phyloP scores from a whole-genome alignment of 306 rosid species.

The Canavalia ensiformis region DNA sequence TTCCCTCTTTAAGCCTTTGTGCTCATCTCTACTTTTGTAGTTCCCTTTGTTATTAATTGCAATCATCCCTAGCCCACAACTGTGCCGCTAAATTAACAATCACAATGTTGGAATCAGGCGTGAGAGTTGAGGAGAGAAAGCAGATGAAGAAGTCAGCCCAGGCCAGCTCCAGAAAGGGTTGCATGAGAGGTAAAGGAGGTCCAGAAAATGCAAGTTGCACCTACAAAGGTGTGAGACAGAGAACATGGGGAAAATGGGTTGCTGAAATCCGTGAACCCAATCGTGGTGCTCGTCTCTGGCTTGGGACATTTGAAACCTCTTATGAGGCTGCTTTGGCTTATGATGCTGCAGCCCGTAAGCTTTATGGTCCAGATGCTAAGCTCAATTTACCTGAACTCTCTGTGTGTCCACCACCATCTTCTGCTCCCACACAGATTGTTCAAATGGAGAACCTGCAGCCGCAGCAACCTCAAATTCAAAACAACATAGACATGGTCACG shows the following conservation, averaged over 20 bases:
- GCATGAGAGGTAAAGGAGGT: slow-evolving; percentile 96
- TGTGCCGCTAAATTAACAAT: neutral
- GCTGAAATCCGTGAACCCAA: slow-evolving; percentile 97
- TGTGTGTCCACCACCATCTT: slow-evolving; percentile 28
- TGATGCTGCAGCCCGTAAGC: slow-evolving; percentile 80
- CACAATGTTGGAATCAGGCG: slow-evolving; percentile 56
- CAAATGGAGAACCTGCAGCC: slow-evolving; percentile 18
- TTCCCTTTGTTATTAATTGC: neutral
- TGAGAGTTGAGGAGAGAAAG: slow-evolving; percentile 46
- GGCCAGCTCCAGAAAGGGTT: slow-evolving; percentile 86
- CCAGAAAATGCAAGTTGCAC: slow-evolving; percentile 87
- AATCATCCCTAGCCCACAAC: neutral
- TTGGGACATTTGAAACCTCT: slow-evolving; percentile 85
- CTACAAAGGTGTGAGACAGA: slow-evolving; percentile 90
- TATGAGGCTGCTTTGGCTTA: slow-evolving; percentile 88
- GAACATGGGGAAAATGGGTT: slow-evolving; percentile 99
- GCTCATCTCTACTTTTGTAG: neutral
- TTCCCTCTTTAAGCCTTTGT: neutral
- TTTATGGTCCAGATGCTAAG: slow-evolving; percentile 81
- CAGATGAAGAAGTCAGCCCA: slow-evolving; percentile 60
- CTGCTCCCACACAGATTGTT: neutral
- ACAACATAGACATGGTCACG: neutral
- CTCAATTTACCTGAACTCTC: slow-evolving; percentile 72
- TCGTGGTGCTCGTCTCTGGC: slow-evolving; percentile 94
- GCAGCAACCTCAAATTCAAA: slow-evolving; percentile 19